Conservation (phyloP, 1,284 basidiomycete genomes). For the Neolentinus lepideus region DNA sequence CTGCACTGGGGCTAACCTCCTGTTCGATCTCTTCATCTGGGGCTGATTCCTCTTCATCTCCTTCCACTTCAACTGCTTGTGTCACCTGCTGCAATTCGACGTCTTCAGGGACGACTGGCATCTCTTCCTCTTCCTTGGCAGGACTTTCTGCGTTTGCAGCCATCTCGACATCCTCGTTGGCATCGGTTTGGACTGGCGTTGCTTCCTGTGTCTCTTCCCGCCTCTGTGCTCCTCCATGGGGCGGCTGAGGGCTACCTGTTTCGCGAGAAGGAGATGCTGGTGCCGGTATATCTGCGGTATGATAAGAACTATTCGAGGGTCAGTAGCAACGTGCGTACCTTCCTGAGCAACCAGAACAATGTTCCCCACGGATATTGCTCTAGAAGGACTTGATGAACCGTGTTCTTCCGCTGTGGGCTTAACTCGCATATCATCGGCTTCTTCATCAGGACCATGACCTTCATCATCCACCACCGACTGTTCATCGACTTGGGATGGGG, state of each 20-base stretch:
- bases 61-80: slow-evolving; percentile 3
- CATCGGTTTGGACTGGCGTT: slow-evolving; percentile 8
- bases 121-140: neutral
- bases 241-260: too few species aligned
- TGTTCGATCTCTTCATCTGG: neutral
- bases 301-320: neutral
- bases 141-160: slow-evolving; percentile 9
- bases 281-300: neutral
- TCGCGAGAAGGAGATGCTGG: too few species aligned
- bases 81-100: neutral
- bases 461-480: too few species aligned
- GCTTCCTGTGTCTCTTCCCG: slow-evolving; percentile 9
- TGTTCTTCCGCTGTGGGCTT: too few species aligned
- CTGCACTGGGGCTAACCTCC: neutral
- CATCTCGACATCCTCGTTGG: slow-evolving; percentile 11
- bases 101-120: neutral
- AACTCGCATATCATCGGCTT: too few species aligned
- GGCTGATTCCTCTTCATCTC: neutral
- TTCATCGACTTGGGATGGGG: too few species aligned
- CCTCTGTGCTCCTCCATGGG: too few species aligned
- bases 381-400: too few species aligned
- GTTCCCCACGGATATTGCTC: too few species aligned
- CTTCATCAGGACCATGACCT: too few species aligned
- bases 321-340: too few species aligned
- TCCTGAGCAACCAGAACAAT: too few species aligned